These are phyloP conservation scores for Colletotrichum godetiae DNA, from an alignment of 2,329 filamentous ascomycete species.

Conservation along the genomic window DNA sequence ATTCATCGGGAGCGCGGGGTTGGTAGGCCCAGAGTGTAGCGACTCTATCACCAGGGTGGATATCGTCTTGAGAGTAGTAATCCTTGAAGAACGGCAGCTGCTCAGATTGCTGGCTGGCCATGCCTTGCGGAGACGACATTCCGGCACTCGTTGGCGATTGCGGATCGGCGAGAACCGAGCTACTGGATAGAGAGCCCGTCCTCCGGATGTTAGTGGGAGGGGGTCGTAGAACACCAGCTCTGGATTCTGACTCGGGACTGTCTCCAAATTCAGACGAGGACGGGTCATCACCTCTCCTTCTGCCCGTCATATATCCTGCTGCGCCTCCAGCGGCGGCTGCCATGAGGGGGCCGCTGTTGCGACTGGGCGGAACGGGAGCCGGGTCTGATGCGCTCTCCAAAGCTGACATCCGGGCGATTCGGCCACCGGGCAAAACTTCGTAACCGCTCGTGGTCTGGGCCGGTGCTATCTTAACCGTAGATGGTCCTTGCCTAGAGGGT, in stretches of 20 bases:
- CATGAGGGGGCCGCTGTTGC: slow-evolving; percentile 38
- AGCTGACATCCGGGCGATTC: slow-evolving; percentile 96
- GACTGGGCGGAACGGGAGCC: slow-evolving; percentile 59
- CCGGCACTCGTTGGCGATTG: slow-evolving; percentile 80
- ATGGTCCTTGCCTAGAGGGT: slow-evolving; percentile 67
- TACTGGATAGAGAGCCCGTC: slow-evolving; percentile 90
- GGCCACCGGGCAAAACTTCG: slow-evolving; percentile 84
- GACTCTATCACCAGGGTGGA: slow-evolving; percentile 90
- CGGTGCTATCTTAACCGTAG: slow-evolving; percentile 51
- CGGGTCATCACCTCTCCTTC: slow-evolving; percentile 63
- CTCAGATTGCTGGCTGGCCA: slow-evolving; percentile 92
- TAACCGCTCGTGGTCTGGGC: slow-evolving; percentile 61
- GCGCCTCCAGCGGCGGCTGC: slow-evolving; percentile 58
- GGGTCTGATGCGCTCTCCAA: slow-evolving; percentile 80
- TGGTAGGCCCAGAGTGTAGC: slow-evolving; percentile 97
- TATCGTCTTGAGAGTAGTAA: slow-evolving; percentile 97
- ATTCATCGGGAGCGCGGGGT: slow-evolving; percentile 92
- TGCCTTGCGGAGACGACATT: slow-evolving; percentile 85
- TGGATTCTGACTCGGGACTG: slow-evolving; percentile 76
- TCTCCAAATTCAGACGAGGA: slow-evolving; percentile 78
- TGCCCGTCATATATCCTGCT: slow-evolving; percentile 56
- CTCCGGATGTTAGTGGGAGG: slow-evolving; percentile 73
- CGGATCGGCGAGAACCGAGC: slow-evolving; percentile 78
- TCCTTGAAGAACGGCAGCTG: slow-evolving; percentile 97
- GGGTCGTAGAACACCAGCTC: slow-evolving; percentile 64